Evolutionary conservation across 345 rosid species (phyloP).

Genomic region (Lepidium aucheri): DNA sequence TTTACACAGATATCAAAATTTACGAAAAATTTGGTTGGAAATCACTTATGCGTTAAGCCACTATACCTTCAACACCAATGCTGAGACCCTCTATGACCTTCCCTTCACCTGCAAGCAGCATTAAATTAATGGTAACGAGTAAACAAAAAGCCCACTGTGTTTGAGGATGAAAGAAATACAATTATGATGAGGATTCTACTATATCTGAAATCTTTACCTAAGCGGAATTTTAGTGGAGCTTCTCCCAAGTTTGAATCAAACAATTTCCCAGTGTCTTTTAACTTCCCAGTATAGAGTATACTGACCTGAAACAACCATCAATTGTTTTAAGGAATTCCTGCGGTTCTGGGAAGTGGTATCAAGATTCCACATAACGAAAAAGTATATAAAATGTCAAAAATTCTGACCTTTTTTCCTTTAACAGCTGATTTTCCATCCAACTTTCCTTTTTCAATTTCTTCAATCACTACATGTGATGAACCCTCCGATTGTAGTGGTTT

Average conservation of each 20-base stretch:
- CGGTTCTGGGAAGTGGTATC: not conserved
- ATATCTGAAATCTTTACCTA: slow-evolving; percentile 32
- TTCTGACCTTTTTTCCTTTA: slow-evolving; percentile 43
- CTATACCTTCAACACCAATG: slow-evolving; percentile 56
- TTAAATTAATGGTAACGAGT: not conserved
- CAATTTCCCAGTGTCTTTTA: slow-evolving; percentile 39
- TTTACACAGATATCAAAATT: not conserved
- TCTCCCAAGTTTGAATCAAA: slow-evolving; percentile 41
- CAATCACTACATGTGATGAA: slow-evolving; percentile 35
- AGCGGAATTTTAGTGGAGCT: slow-evolving; percentile 34
- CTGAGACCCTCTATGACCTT: slow-evolving; percentile 40
- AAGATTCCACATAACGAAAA: not conserved
- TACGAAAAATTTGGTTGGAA: not conserved
- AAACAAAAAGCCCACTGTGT: not conserved
- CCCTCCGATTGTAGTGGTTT: slow-evolving; percentile 7
- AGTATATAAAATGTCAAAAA: not conserved
- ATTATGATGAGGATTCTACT: not conserved
- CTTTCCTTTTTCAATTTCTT: slow-evolving; percentile 38
- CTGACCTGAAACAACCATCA: slow-evolving; percentile 35
- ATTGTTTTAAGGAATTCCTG: not conserved
- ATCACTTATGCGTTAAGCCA: not conserved
- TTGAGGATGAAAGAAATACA: not conserved
- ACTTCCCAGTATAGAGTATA: slow-evolving; percentile 38
- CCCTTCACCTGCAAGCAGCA: slow-evolving; percentile 30
- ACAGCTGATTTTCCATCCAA: slow-evolving; percentile 38